phyloP scores from a whole-genome alignment of 2,329 filamentous ascomycete species.

The Calycina herbarum region DNA sequence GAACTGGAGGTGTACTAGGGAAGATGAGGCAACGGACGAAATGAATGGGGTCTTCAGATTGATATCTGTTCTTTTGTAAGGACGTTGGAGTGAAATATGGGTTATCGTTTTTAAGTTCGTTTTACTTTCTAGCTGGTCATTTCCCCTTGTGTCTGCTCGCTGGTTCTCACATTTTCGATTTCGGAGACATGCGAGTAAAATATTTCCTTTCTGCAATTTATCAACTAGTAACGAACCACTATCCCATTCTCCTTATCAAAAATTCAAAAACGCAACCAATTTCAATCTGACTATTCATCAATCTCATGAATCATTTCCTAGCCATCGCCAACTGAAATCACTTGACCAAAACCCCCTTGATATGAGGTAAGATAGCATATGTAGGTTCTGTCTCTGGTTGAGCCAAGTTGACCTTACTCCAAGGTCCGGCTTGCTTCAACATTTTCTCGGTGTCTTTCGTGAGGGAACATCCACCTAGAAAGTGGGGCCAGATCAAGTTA shows the following conservation, averaged over 20 bases:
- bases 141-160: not conserved
- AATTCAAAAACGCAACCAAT: not conserved
- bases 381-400: constrained; percentile 26
- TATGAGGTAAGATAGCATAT: constrained; percentile 33
- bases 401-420: constrained; percentile 32
- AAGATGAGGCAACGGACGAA: not conserved
- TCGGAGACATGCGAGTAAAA: not conserved
- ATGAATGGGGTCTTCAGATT: no score
- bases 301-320: not conserved
- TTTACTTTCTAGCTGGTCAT: not conserved
- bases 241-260: not conserved
- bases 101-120: not conserved
- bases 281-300: not conserved
- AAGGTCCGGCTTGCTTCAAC: constrained; percentile 29
- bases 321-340: constrained; percentile 11
- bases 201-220: not conserved
- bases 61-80: not conserved
- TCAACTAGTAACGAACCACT: not conserved
- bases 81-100: not conserved
- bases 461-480: constrained; percentile 33
- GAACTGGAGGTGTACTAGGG: not conserved
- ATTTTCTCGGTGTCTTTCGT: constrained; percentile 32
- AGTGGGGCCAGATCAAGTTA: constrained; percentile 33
- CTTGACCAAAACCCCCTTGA: constrained; percentile 32
- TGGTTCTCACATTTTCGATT: not conserved